These are phyloP conservation scores for Peltaster fructicola DNA, from an alignment of 2,329 filamentous ascomycete genomes.

Conservation along the genomic window DNA sequence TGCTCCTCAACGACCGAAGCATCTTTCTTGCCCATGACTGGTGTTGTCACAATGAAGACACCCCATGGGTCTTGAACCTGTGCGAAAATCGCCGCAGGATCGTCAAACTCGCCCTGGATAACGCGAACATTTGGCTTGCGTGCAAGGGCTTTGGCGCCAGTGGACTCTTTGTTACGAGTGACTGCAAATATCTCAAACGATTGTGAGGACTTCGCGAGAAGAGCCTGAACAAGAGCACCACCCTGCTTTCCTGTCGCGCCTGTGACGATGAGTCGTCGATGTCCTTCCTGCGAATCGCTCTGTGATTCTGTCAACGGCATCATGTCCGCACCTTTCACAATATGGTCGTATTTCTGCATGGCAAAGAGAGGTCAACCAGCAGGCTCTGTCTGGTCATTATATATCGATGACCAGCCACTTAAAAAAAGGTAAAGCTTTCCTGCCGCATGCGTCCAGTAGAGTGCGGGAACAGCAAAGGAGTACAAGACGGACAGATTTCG, in stretches of 20 bases:
- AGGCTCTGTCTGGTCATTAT: no score
- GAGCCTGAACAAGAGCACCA: constrained; percentile 25
- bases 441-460: no score
- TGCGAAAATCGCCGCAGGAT: constrained; percentile 33
- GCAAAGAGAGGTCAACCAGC: no score
- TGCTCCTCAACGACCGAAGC: no score
- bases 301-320: no score
- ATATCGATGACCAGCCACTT: no score
- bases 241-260: constrained; percentile 32
- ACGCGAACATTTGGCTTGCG: constrained; percentile 32
- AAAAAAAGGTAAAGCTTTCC: no score
- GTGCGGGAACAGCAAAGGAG: no score
- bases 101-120: constrained; percentile 39
- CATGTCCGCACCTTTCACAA: no score
- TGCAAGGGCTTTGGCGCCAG: constrained; percentile 31
- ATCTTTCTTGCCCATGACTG: constrained; percentile 12
- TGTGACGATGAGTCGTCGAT: constrained; percentile 26
- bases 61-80: constrained; percentile 14
- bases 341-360: no score
- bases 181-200: constrained; percentile 36
- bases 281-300: no score
- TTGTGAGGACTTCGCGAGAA: constrained; percentile 18
- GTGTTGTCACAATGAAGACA: constrained; percentile 12
- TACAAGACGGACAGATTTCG: no score
- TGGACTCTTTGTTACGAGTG: constrained; percentile 38